Evolutionary conservation across 2,329 filamentous ascomycete species (phyloP).

Genomic region (Trichophyton verrucosum): DNA sequence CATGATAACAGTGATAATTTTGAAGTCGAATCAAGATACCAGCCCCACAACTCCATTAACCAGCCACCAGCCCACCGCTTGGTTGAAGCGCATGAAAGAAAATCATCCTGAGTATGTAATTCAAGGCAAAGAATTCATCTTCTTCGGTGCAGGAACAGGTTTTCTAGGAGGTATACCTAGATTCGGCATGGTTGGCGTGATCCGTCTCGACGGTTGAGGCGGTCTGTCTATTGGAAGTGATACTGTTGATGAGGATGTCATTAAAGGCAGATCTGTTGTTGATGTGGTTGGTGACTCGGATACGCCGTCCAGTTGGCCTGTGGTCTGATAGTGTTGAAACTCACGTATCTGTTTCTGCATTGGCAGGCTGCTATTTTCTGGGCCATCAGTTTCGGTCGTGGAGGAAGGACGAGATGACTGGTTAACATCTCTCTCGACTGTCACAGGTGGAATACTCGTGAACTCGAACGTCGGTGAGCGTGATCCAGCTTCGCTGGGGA

Average conservation of each 20-base stretch:
- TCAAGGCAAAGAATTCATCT: not conserved
- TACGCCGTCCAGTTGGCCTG: not conserved
- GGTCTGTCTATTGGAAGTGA: not conserved
- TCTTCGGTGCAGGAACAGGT: slow-evolving; percentile 7
- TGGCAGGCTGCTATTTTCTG: not conserved
- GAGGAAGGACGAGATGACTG: not conserved
- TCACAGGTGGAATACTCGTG: not conserved
- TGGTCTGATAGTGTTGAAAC: not conserved
- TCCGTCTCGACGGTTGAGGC: slow-evolving; percentile 4
- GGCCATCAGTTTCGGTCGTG: not conserved
- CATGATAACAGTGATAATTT: not conserved
- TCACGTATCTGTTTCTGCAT: not conserved
- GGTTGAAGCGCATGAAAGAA: not conserved
- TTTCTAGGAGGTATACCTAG: slow-evolving; percentile 11
- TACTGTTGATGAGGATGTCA: slow-evolving; percentile 1
- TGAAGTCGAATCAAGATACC: not conserved
- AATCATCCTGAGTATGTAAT: no score
- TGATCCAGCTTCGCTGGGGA: slow-evolving; percentile 9
- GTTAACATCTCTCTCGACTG: not conserved
- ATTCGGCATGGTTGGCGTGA: not conserved
- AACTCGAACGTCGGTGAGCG: not conserved
- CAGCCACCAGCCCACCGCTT: not conserved
- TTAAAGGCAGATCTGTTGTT: not conserved
- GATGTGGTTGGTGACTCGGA: not conserved
- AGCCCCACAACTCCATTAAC: not conserved